Evolutionary conservation across 2,329 filamentous ascomycete species (phyloP).

Genomic region (Talaromyces sp.): DNA sequence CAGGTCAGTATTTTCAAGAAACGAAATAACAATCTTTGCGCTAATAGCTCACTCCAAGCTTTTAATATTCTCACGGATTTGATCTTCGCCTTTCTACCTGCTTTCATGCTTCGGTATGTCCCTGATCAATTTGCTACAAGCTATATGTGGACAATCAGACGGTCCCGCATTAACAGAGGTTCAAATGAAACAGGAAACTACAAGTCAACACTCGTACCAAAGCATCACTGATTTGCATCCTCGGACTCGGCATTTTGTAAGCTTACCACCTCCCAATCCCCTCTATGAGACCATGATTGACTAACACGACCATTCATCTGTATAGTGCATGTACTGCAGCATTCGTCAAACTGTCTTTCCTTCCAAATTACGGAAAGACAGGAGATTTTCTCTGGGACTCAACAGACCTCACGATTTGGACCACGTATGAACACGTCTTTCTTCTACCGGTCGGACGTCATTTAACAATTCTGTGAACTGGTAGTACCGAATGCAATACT

Average conservation of each 20-base stretch:
- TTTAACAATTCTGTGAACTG: neutral
- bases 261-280: neutral
- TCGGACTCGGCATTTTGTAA: neutral
- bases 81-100: neutral
- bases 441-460: neutral
- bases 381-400: slow-evolving; percentile 47
- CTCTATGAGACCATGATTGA: neutral
- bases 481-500: slow-evolving; percentile 26
- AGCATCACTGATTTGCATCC: neutral
- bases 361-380: slow-evolving; percentile 39
- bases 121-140: neutral
- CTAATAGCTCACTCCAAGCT: neutral
- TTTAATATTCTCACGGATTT: neutral
- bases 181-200: neutral
- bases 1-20: slow-evolving; percentile 19
- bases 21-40: neutral
- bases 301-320: neutral
- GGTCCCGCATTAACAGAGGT: neutral
- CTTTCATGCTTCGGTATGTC: neutral
- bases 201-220: neutral
- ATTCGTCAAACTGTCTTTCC: slow-evolving; percentile 42
- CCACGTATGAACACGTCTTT: slow-evolving; percentile 25
- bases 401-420: slow-evolving; percentile 49
- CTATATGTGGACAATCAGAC: neutral
- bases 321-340: slow-evolving; percentile 39